Evolutionary conservation across 305 asterid genomes (phyloP).

Genomic region (Plantago lanceolata): DNA sequence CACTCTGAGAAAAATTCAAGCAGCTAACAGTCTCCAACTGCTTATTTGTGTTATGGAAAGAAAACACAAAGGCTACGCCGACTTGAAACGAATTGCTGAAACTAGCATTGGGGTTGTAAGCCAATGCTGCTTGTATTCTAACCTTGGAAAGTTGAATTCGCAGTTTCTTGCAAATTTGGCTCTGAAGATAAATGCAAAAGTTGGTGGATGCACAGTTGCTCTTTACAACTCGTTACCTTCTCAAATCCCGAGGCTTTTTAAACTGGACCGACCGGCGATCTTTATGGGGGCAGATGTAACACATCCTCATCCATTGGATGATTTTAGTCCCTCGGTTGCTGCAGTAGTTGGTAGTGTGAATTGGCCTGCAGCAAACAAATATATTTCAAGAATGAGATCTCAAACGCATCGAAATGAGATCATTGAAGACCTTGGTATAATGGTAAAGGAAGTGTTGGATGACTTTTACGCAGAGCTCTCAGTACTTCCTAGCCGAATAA

Average conservation of each 20-base stretch:
- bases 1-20: conserved; percentile 59
- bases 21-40: conserved; percentile 67
- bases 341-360: conserved; percentile 91
- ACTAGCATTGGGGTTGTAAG: conserved; percentile 70
- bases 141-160: conserved; percentile 55
- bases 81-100: conserved; percentile 83
- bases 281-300: conserved; percentile 98
- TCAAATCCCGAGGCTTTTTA: conserved; percentile 73
- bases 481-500: conserved; percentile 56
- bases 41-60: conserved; percentile 88
- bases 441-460: conserved; percentile 68
- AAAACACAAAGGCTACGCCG: conserved; percentile 90
- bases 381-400: conserved; percentile 81
- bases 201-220: conserved; percentile 92
- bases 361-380: conserved; percentile 90
- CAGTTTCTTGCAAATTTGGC: conserved; percentile 86
- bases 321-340: conserved; percentile 85
- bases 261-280: conserved; percentile 60
- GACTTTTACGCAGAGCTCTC: conserved; percentile 56
- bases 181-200: conserved; percentile 88
- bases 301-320: conserved; percentile 91
- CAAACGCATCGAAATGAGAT: conserved; percentile 88
- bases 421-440: conserved; percentile 59
- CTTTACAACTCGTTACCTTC: conserved; percentile 60
- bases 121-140: conserved; percentile 81